phyloP scores from a whole-genome alignment of 2,329 filamentous ascomycete species.

The Helotiales sp. region DNA sequence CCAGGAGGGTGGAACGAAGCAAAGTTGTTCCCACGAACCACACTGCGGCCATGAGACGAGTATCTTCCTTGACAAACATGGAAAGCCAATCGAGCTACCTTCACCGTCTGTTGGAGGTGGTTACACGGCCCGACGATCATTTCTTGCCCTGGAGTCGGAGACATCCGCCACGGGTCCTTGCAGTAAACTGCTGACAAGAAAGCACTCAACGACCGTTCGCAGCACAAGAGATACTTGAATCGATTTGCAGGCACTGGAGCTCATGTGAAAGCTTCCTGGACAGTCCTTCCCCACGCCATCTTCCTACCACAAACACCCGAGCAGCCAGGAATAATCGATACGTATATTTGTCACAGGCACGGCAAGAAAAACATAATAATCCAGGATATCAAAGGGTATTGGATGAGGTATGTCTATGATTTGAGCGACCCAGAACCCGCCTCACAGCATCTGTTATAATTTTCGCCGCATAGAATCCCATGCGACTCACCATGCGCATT shows the following conservation, averaged over 20 bases:
- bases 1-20: background rate
- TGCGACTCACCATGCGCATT: too few relatives aligned
- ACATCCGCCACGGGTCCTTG: constrained; percentile 6
- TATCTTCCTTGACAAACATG: background rate
- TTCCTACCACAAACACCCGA: background rate
- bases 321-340: background rate
- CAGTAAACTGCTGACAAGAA: background rate
- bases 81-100: background rate
- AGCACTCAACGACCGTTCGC: background rate
- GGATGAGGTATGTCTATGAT: too few relatives aligned
- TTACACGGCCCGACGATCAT: constrained; percentile 1
- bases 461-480: too few relatives aligned
- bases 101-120: background rate
- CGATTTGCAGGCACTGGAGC: background rate
- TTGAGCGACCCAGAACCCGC: too few relatives aligned
- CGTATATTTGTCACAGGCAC: too few relatives aligned
- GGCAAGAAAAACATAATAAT: too few relatives aligned
- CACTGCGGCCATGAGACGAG: background rate
- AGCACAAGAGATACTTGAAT: background rate
- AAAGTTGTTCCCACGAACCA: background rate
- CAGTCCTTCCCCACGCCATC: background rate
- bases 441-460: too few relatives aligned
- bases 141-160: background rate
- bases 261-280: background rate
- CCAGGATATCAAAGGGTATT: too few relatives aligned